A percentile compares a stretch with the other conserved stretches of the same genome.
These are phyloP conservation scores for Trypanosoma boissoni DNA, from an alignment of 208 protist species.

Conservation along the genomic window DNA sequence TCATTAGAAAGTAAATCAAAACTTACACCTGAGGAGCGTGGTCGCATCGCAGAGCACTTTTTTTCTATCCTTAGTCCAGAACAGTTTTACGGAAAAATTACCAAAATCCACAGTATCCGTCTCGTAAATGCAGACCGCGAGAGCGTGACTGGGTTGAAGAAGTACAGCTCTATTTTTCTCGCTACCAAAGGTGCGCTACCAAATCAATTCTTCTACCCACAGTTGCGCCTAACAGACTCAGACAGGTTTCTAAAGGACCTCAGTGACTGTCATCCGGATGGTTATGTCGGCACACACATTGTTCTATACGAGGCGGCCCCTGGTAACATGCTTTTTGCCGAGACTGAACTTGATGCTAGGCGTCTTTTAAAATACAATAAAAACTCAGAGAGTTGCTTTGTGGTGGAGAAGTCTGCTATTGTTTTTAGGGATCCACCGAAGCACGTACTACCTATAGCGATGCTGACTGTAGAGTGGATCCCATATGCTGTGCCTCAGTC, in stretches of 20 bases:
- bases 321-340: constrained; percentile 85
- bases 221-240: constrained; percentile 53
- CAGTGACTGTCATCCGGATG: too few relatives aligned
- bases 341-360: constrained; percentile 63
- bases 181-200: constrained; percentile 74
- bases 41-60: constrained; percentile 67
- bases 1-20: not conserved
- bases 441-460: constrained; percentile 67
- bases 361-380: constrained; percentile 45
- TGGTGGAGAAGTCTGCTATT: constrained; percentile 62
- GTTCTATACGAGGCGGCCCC: constrained; percentile 81
- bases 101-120: constrained; percentile 63
- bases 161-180: constrained; percentile 72
- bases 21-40: constrained; percentile 40
- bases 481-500: constrained; percentile 58
- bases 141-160: constrained; percentile 38
- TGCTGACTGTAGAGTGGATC: constrained; percentile 68
- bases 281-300: constrained; percentile 51
- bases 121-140: constrained; percentile 41
- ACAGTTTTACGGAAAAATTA: constrained; percentile 85
- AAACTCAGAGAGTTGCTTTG: constrained; percentile 69
- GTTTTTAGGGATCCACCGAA: constrained; percentile 63
- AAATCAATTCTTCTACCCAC: constrained; percentile 74
- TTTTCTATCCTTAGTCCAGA: constrained; percentile 76
- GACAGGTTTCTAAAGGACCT: constrained; percentile 41